Evolutionary conservation across 305 asterid species (phyloP).

Genomic region (Fraxinus velutina): DNA sequence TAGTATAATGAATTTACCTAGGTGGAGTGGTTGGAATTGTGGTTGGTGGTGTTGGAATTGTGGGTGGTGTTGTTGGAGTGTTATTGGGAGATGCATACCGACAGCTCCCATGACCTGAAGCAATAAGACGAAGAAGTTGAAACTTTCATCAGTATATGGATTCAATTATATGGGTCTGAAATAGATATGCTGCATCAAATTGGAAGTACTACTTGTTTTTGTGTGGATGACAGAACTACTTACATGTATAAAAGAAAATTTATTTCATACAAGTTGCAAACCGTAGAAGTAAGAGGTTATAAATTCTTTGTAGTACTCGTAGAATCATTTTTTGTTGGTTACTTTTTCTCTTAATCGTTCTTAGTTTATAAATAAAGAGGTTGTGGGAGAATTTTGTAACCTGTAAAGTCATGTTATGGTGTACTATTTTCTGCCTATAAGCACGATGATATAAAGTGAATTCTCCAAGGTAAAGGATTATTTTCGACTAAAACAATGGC

Average conservation of each 20-base stretch:
- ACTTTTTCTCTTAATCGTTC: neutral
- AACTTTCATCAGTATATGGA: neutral
- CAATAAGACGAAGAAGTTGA: slow-evolving; percentile 11
- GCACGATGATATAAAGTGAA: neutral
- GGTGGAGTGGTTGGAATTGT: slow-evolving; percentile 66
- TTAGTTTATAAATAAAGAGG: neutral
- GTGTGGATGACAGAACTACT: neutral
- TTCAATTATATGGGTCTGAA: neutral
- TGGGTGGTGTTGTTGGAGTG: slow-evolving; percentile 35
- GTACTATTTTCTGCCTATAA: neutral
- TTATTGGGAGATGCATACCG: slow-evolving; percentile 45
- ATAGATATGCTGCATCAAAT: neutral
- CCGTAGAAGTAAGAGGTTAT: neutral
- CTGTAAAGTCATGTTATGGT: neutral
- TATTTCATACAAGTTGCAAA: neutral
- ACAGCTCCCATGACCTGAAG: slow-evolving; percentile 80
- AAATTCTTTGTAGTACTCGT: neutral
- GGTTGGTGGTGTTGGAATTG: slow-evolving; percentile 33
- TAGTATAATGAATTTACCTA: slow-evolving; percentile 42
- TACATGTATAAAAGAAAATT: neutral
- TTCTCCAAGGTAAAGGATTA: neutral
- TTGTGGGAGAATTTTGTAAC: neutral
- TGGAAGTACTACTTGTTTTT: neutral
- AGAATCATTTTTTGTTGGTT: neutral
- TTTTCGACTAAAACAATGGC: neutral